phyloP scores from a whole-genome alignment of 2,329 filamentous ascomycete genomes.

The Bipolaris bicolor region DNA sequence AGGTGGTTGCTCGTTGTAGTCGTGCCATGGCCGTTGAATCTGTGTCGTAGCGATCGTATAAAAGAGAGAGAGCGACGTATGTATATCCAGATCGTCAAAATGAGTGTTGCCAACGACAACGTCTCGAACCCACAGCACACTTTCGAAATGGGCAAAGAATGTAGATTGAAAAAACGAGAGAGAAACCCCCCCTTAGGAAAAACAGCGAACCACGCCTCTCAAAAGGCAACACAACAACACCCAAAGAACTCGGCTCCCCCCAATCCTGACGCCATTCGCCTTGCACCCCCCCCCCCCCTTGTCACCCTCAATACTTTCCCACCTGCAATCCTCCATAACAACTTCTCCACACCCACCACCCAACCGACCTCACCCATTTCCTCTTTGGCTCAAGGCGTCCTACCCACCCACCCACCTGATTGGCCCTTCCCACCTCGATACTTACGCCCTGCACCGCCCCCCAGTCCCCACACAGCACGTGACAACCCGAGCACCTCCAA shows the following conservation, averaged over 20 bases:
- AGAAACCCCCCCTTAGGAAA: background rate
- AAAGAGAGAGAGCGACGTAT: background rate
- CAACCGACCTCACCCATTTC: constrained; percentile 11
- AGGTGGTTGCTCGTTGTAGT: background rate
- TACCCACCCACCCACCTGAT: constrained; percentile 2
- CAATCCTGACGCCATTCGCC: no score
- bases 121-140: background rate
- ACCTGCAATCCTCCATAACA: no score
- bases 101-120: no score
- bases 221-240: background rate
- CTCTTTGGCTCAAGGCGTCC: constrained; percentile 15
- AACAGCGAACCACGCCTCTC: background rate
- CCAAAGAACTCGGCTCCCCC: no score
- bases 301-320: no score
- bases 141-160: background rate
- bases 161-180: background rate
- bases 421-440: constrained; percentile 2
- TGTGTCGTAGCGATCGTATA: background rate
- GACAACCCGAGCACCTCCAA: constrained; percentile 17
- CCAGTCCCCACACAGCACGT: constrained; percentile 3
- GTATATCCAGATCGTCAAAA: no score
- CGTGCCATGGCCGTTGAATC: background rate
- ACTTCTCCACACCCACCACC: no score
- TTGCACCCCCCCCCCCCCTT: no score
- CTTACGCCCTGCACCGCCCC: background rate